phyloP scores from a whole-genome alignment of 1,139 yeast genomes.

The Candida tropicalis region DNA sequence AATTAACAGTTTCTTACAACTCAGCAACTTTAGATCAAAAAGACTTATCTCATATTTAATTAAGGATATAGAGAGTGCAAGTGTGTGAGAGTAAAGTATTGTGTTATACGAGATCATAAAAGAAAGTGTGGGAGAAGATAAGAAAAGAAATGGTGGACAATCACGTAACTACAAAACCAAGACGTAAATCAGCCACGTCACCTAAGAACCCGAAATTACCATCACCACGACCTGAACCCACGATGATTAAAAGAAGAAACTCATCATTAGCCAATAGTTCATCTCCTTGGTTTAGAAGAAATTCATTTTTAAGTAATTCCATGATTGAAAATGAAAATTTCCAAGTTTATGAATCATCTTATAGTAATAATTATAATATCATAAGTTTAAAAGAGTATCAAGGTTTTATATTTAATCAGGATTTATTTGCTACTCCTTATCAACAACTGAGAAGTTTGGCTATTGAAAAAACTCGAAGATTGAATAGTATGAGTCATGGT shows the following conservation, averaged over 20 bases:
- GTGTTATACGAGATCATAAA: no score
- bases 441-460: slow-evolving; percentile 57
- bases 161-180: slow-evolving; percentile 8
- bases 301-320: slow-evolving; percentile 59
- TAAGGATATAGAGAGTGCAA: no score
- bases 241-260: slow-evolving; percentile 27
- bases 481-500: neutral
- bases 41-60: no score
- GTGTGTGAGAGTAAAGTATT: no score
- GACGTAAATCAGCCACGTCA: slow-evolving; percentile 16
- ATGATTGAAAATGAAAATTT: slow-evolving; percentile 67
- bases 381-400: slow-evolving; percentile 64
- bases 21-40: no score
- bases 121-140: no score
- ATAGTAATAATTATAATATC: slow-evolving; percentile 39
- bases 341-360: slow-evolving; percentile 53
- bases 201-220: slow-evolving; percentile 9
- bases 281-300: slow-evolving; percentile 60
- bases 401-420: slow-evolving; percentile 77
- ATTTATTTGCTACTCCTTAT: slow-evolving; percentile 66
- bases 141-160: slow-evolving; percentile 4
- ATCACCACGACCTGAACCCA: slow-evolving; percentile 21
- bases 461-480: slow-evolving; percentile 35
- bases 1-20: neutral
- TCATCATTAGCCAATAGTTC: slow-evolving; percentile 52